Base-by-base conservation (phyloP, 164 flowering plant genomes). In the Vitis cinerea region DNA sequence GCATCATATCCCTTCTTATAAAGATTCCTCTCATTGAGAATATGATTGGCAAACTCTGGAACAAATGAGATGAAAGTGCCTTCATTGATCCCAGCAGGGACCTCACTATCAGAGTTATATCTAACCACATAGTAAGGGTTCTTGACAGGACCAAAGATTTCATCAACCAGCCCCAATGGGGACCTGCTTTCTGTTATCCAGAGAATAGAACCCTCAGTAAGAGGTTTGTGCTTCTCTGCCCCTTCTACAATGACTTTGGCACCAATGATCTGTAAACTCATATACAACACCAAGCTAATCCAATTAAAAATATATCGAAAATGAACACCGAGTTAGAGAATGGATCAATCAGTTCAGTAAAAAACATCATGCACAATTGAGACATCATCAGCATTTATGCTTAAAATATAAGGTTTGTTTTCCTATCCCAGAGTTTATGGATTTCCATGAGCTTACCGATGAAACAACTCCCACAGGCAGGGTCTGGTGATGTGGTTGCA, bases 1-100 rank as follows among this genome's bases (percentile, higher is more conserved):
- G 97, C 97, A 88, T 92, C 97, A 68, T 96, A 89, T 13, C 97
- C 97, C 82, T 88, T 93, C 75, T 85, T 80, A 87, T 90, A 86
- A 19, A 96, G 83, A 73, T 74, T 85, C 64, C 77, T 77, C 65
- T 92, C 85, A 80, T 86, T 82, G 69, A 93, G 86, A 52, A 92
- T 84, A 75, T 90, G 88, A 73, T 79, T 63, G 29, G 87, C 95
- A 83, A 96, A 96, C 72, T 94, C 97, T 8, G 72, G 77, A 75
- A 94, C 97, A 76, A 85, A 96, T 16, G 98, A 92, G 49, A 94
- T 61, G 0, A 44, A 68, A 61, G 86, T 80, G 37, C 99, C 98
- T 70, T 75, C 76, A 29, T 63, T 67, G 66, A 93, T 82, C 52
- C 83, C 92, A 64, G 82, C 29, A 63, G 99, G 99, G 49, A 90